Evolutionary conservation across 257 asterid genomes (phyloP).

Genomic region (Cruciata laevipes): DNA sequence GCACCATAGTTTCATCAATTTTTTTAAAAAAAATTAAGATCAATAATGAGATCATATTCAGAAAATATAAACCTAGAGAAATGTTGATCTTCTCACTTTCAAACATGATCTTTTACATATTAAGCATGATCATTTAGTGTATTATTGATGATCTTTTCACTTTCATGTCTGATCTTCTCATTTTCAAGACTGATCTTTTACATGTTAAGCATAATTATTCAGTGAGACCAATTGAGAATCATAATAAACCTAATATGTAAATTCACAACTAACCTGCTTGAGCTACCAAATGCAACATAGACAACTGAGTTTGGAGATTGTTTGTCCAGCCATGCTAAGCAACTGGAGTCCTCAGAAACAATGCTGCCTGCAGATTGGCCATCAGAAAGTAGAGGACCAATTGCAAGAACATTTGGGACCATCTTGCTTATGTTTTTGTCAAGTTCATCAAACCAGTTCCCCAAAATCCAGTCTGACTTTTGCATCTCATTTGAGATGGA

Average conservation of each 20-base stretch:
- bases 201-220: no score
- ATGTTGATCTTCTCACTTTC: no score
- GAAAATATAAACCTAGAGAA: no score
- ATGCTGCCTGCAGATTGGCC: constrained; percentile 34
- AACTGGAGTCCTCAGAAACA: constrained; percentile 38
- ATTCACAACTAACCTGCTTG: constrained; percentile 13
- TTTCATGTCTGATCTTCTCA: no score
- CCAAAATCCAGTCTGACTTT: constrained; percentile 36
- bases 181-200: no score
- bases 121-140: no score
- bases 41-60: no score
- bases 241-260: no score
- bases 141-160: no score
- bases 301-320: constrained; percentile 41
- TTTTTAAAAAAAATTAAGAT: no score
- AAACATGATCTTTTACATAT: no score
- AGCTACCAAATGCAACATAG: constrained; percentile 61
- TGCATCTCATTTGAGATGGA: not conserved
- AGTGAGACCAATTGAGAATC: no score
- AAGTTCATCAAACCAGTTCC: constrained; percentile 46
- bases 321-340: constrained; percentile 53
- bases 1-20: not conserved
- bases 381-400: constrained; percentile 44
- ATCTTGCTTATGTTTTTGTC: constrained; percentile 18
- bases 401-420: constrained; percentile 30